Evolutionary conservation across 2,329 filamentous ascomycete species (phyloP).

Genomic region (Trichoderma sp.): DNA sequence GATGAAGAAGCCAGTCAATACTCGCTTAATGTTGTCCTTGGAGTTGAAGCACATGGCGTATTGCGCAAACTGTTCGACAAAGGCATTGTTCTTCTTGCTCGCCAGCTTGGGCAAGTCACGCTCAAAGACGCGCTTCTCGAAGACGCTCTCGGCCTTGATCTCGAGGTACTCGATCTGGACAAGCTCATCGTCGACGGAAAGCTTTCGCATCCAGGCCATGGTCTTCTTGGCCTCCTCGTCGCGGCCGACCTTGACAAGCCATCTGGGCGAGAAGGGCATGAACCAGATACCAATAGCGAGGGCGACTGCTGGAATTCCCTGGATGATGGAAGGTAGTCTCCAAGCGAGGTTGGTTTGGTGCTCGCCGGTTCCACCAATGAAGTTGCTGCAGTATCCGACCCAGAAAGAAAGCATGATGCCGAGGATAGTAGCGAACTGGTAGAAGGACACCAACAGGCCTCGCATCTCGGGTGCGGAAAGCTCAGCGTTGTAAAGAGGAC

Average conservation of each 20-base stretch:
- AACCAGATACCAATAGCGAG: slow-evolving; percentile 70
- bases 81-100: slow-evolving; percentile 41
- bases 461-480: slow-evolving; percentile 41
- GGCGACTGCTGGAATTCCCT: slow-evolving; percentile 63
- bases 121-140: slow-evolving; percentile 65
- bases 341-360: slow-evolving; percentile 41
- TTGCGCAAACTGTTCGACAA: slow-evolving; percentile 45
- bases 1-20: slow-evolving; percentile 55
- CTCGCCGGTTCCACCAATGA: slow-evolving; percentile 41
- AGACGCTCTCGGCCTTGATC: slow-evolving; percentile 74
- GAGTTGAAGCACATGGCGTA: slow-evolving; percentile 47
- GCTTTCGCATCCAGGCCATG: slow-evolving; percentile 61
- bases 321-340: slow-evolving; percentile 55
- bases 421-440: slow-evolving; percentile 56
- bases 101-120: slow-evolving; percentile 52
- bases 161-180: slow-evolving; percentile 75
- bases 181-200: slow-evolving; percentile 62
- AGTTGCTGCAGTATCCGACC: slow-evolving; percentile 47
- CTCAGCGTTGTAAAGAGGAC: slow-evolving; percentile 53
- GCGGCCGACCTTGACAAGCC: slow-evolving; percentile 67
- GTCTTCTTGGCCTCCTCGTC: slow-evolving; percentile 64
- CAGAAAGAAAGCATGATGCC: slow-evolving; percentile 65
- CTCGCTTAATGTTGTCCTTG: slow-evolving; percentile 57
- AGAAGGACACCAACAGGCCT: slow-evolving; percentile 44
- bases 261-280: slow-evolving; percentile 76